Evolutionary conservation across 202 grass and related monocot genomes (phyloP), one percentile per base, ranked within the genome.

Genomic region (Hordeum pubiflorum): DNA sequence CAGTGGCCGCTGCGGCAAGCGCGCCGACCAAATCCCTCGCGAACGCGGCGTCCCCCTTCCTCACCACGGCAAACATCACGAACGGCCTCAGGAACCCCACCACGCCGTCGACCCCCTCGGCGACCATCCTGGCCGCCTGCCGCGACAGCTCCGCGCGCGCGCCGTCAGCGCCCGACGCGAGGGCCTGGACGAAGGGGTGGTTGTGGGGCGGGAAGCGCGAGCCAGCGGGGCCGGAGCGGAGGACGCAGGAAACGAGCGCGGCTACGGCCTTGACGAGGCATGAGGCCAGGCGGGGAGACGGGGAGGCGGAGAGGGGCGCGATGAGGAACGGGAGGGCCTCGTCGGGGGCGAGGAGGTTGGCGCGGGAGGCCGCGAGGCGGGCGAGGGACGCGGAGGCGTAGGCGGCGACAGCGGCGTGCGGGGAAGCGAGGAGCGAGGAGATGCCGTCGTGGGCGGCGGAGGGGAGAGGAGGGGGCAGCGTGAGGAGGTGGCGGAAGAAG

Each of bases 181-280:
- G 74, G 31, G 83, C 91, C 87, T 97, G 89, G 70, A 99, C 78
- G 43, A 99, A 99, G 0, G 96, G 96, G 64, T 93, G 92, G 60
- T 95, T 81, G 56, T 88, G 83, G 11, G 82, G 78, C 40, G 44
- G 82, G 87, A 82, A 80, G 41, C 85, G 86, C 29, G 58, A 77
- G 3, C 12, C 8, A 0, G 73, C 57, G 10, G 81, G 56, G 57
- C 90, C 83, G 10, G 31, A 75, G 39, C 70, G 80, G 67, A 91
- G 90, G 31, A 70, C 67, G 82, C 86, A 87, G 68, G 77, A 86
- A 17, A 80, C 83, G 15, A 99, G 71, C 76, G 82, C 90, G 14
- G 85, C 71, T 48, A 91, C 63, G 52, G 82, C 90, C 82, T 91
- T 99, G 79, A 99, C 78, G 75, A 96, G 84, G 63, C 91, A 83